Conservation (phyloP, 495 filamentous ascomycete genomes). For the Penicillium maclennaniae region DNA sequence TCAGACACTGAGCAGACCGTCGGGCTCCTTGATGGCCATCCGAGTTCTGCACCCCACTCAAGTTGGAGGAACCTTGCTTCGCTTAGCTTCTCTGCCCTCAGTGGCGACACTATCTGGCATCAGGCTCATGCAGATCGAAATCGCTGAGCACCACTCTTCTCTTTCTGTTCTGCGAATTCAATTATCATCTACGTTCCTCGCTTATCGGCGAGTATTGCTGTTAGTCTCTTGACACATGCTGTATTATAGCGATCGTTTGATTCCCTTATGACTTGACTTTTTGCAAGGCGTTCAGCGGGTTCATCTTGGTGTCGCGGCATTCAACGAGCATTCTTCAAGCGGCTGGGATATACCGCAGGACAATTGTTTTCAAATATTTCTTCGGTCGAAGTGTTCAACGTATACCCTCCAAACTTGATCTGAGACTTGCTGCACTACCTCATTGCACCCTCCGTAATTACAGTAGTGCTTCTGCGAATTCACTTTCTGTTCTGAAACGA, state of each 20-base stretch:
- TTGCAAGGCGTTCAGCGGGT: constrained; percentile 33
- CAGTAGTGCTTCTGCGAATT: too few species aligned
- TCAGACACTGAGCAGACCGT: constrained; percentile 41
- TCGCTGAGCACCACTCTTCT: constrained; percentile 23
- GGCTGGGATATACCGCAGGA: constrained; percentile 23
- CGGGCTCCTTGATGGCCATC: constrained; percentile 37
- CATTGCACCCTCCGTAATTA: background rate
- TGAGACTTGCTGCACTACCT: background rate
- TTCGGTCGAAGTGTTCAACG: constrained; percentile 10
- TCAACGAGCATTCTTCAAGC: constrained; percentile 19
- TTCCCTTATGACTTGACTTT: constrained; percentile 24
- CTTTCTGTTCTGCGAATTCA: constrained; percentile 8
- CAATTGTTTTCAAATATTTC: constrained; percentile 14
- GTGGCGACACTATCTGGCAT: constrained; percentile 50
- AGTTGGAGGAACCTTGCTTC: constrained; percentile 43
- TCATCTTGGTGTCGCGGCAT: constrained; percentile 18
- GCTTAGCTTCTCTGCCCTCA: constrained; percentile 47
- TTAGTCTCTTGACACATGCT: constrained; percentile 26
- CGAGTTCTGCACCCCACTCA: constrained; percentile 35
- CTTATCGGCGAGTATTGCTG: constrained; percentile 13
- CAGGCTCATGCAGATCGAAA: constrained; percentile 43
- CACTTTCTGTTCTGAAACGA: too few species aligned
- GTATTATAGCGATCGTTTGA: constrained; percentile 42
- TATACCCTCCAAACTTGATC: background rate
- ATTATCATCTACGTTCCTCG: constrained; percentile 11